phyloP scores from a whole-genome alignment of 805 yeast genomes.

The Saccharomyces kudriavzevii region DNA sequence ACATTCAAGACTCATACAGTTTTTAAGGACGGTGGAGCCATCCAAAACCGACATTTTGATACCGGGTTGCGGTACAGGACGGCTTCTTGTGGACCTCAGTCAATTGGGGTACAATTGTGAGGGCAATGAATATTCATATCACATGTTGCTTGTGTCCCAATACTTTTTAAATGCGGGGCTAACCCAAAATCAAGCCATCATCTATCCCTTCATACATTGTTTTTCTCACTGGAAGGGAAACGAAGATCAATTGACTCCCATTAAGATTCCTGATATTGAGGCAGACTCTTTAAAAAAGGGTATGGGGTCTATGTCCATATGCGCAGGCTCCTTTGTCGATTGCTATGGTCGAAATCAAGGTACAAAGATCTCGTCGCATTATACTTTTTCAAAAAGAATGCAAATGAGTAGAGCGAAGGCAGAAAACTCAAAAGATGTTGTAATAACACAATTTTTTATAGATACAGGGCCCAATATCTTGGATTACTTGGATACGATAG shows the following conservation, averaged over 20 bases:
- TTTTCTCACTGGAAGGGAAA: constrained; percentile 38
- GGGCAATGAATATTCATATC: constrained; percentile 55
- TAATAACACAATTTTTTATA: constrained; percentile 47
- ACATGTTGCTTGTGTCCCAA: constrained; percentile 48
- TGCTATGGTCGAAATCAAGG: constrained; percentile 43
- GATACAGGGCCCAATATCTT: constrained; percentile 51
- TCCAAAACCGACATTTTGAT: constrained; percentile 37
- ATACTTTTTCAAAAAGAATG: constrained; percentile 20
- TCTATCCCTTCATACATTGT: constrained; percentile 46
- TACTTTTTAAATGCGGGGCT: constrained; percentile 40
- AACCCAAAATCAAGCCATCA: constrained; percentile 30
- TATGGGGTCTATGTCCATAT: constrained; percentile 49
- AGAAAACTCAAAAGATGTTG: constrained; percentile 32
- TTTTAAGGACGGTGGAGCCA: constrained; percentile 28
- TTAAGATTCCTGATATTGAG: constrained; percentile 39
- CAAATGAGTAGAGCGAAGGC: constrained; percentile 33
- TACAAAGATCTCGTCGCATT: constrained; percentile 7
- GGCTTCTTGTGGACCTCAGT: constrained; percentile 47
- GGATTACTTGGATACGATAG: constrained; percentile 43
- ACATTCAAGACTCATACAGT: constrained; percentile 31
- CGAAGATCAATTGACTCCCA: constrained; percentile 38
- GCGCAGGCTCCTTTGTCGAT: constrained; percentile 60
- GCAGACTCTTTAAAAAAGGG: constrained; percentile 24
- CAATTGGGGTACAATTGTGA: constrained; percentile 42
- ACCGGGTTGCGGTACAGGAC: constrained; percentile 54